Conservation (phyloP, 441 rosid species). For the Brassica balearica region DNA sequence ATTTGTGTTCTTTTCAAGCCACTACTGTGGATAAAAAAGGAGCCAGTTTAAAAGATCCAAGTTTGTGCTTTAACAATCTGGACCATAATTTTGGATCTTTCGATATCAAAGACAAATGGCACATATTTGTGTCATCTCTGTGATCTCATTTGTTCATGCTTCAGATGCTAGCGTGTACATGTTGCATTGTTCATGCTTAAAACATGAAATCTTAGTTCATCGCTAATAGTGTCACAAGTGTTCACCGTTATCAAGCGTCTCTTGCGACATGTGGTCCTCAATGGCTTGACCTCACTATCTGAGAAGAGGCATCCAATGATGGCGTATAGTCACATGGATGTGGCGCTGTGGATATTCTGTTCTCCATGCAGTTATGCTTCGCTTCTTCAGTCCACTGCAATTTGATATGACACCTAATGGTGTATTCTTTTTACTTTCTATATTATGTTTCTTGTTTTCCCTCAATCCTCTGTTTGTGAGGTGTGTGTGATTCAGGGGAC, state of each 20-base stretch:
- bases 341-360: background rate
- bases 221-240: background rate
- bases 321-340: background rate
- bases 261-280: background rate
- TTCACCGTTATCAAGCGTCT: background rate
- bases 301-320: background rate
- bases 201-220: background rate
- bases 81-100: background rate
- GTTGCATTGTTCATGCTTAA: background rate
- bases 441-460: background rate
- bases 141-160: background rate
- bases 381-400: background rate
- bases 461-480: background rate
- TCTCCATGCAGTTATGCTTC: background rate
- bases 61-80: background rate
- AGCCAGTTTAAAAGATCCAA: background rate
- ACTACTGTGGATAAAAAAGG: background rate
- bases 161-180: no score
- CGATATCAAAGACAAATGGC: background rate
- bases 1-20: background rate
- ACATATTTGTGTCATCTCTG: background rate
- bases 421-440: background rate
- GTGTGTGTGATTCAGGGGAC: background rate
- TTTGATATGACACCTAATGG: background rate
- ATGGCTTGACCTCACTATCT: background rate